Conservation (phyloP, 1,284 basidiomycete species). For the Austroboletus rostrupii region DNA sequence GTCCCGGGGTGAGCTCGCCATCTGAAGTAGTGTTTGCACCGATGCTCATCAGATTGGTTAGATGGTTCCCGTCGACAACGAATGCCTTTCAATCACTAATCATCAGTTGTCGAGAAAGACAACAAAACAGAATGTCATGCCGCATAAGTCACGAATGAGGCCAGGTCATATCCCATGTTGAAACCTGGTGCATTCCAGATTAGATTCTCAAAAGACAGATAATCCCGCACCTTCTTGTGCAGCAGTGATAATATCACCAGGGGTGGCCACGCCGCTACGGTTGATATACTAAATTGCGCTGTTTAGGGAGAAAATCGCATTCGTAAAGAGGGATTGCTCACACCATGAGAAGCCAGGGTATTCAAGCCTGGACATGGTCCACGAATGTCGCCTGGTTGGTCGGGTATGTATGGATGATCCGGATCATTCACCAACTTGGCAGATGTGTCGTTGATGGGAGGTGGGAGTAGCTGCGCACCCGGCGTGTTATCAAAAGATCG, state of each 20-base stretch:
- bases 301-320: neutral
- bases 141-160: constrained; percentile 21
- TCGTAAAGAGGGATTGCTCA: constrained; percentile 5
- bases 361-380: constrained; percentile 50
- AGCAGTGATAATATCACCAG: constrained; percentile 25
- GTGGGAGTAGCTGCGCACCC: constrained; percentile 23
- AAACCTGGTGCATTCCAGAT: constrained; percentile 12
- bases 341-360: constrained; percentile 42
- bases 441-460: constrained; percentile 23
- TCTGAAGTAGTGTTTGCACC: constrained; percentile 23
- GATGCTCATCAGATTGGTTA: constrained; percentile 28
- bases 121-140: constrained; percentile 7
- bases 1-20: constrained; percentile 11
- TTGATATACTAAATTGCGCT: constrained; percentile 15
- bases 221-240: constrained; percentile 17
- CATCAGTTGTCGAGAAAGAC: neutral
- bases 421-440: constrained; percentile 24
- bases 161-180: constrained; percentile 25
- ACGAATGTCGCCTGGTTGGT: constrained; percentile 30
- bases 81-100: constrained; percentile 12
- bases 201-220: fast-evolving
- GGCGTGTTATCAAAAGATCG: constrained; percentile 18
- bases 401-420: constrained; percentile 16
- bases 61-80: constrained; percentile 24
- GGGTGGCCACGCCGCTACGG: constrained; percentile 22